phyloP scores from a whole-genome alignment of 441 rosid genomes.

The Pelargonium hybrid region DNA sequence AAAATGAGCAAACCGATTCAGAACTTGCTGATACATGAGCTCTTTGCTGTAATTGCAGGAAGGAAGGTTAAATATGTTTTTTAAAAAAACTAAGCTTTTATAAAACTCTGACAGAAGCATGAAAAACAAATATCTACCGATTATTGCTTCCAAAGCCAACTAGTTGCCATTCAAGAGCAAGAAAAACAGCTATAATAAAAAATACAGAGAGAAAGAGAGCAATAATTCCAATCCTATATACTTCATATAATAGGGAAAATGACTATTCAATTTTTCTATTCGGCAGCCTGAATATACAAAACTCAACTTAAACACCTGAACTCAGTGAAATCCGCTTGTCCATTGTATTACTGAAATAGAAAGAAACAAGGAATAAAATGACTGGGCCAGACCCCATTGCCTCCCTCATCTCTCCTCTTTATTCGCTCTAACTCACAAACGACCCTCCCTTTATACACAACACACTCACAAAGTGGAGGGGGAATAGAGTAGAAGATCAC shows the following conservation, averaged over 20 bases:
- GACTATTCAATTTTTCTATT: background rate
- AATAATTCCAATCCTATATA: background rate
- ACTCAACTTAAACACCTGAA: background rate
- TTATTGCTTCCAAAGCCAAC: background rate
- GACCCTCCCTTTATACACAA: background rate
- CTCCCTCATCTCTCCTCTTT: background rate
- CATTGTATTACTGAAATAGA: background rate
- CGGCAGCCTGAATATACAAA: background rate
- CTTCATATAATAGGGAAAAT: background rate
- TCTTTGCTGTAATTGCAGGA: slow-evolving; percentile 58
- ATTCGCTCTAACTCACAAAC: background rate
- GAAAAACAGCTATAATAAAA: background rate
- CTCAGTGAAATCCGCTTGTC: background rate
- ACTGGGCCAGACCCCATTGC: background rate
- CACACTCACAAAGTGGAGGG: too few species aligned
- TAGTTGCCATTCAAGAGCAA: background rate
- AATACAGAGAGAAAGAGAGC: background rate
- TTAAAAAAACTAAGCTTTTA: background rate
- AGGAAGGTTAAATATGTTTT: background rate
- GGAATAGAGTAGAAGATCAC: too few species aligned
- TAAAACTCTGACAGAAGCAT: background rate
- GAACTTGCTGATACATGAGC: slow-evolving; percentile 90
- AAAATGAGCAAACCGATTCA: slow-evolving; percentile 76
- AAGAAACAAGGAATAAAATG: background rate
- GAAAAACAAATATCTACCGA: background rate